Conservation (phyloP, 306 rosid species). For the Prunus mongolica region DNA sequence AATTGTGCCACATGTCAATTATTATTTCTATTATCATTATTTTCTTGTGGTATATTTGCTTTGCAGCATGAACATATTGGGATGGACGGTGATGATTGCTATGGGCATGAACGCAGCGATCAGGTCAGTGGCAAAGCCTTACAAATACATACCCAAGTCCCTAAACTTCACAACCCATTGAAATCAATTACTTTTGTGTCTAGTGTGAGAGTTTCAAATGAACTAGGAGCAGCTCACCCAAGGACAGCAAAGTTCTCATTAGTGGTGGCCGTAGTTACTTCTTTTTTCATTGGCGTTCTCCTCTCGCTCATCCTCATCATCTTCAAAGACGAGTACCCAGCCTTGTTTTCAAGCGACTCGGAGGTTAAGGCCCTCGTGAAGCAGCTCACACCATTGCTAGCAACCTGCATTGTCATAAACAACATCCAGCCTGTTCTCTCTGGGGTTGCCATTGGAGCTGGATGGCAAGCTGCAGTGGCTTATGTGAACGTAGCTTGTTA, state of each 20-base stretch:
- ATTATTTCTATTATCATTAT: neutral
- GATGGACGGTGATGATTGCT: constrained; percentile 67
- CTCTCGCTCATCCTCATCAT: constrained; percentile 42
- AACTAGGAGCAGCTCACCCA: constrained; percentile 84
- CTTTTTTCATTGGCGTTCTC: constrained; percentile 31
- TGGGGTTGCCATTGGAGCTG: constrained; percentile 91
- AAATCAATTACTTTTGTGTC: neutral
- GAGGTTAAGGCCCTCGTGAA: constrained; percentile 42
- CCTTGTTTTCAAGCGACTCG: constrained; percentile 48
- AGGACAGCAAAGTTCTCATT: constrained; percentile 75
- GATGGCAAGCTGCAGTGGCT: constrained; percentile 77
- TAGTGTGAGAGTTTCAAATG: constrained; percentile 92
- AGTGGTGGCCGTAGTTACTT: constrained; percentile 57
- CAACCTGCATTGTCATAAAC: constrained; percentile 61
- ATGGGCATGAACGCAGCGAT: constrained; percentile 65
- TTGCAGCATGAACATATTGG: constrained; percentile 71
- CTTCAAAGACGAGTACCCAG: constrained; percentile 39
- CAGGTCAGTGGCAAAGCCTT: constrained; percentile 35
- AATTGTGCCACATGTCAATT: neutral
- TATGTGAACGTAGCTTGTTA: constrained; percentile 70
- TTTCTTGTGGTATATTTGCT: neutral
- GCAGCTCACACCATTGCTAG: constrained; percentile 65
- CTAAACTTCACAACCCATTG: neutral
- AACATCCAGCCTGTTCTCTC: constrained; percentile 84
- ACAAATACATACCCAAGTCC: neutral